Conservation (phyloP, 305 asterid genomes). For the Rubia tinctorum region DNA sequence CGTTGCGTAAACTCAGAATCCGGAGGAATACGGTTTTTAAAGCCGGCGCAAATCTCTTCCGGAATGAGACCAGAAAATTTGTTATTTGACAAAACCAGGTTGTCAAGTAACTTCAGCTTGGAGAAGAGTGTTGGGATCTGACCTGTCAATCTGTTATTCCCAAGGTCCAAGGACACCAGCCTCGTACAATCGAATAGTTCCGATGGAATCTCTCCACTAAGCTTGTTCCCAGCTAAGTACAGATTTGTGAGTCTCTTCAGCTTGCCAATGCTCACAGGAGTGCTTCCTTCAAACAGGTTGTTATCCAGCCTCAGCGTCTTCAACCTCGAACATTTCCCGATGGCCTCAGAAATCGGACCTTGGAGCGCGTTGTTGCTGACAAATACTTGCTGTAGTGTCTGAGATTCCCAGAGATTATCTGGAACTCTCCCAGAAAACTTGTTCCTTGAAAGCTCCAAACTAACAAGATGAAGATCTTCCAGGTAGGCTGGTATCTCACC, state of each 20-base stretch:
- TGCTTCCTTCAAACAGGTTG: conserved; percentile 54
- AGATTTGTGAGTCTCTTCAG: conserved; percentile 65
- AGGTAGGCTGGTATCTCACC: conserved; percentile 68
- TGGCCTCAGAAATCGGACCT: conserved; percentile 41
- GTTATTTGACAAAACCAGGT: conserved; percentile 68
- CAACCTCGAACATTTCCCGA: conserved; percentile 35
- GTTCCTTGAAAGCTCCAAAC: conserved; percentile 58
- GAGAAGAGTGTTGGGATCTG: conserved; percentile 50
- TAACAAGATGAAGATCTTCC: conserved; percentile 53
- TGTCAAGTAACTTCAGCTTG: conserved; percentile 53
- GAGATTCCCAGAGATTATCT: conserved; percentile 62
- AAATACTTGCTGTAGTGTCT: conserved; percentile 52
- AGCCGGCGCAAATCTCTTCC: conserved; percentile 68
- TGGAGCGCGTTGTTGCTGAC: conserved; percentile 45
- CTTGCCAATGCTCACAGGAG: conserved; percentile 55
- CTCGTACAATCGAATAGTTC: conserved; percentile 63
- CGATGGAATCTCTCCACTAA: conserved; percentile 53
- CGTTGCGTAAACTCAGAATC: conserved; percentile 81
- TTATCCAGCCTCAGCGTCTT: conserved; percentile 53
- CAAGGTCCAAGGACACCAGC: conserved; percentile 63
- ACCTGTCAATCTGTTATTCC: conserved; percentile 52
- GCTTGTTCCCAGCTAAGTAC: conserved; percentile 58
- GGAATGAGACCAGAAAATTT: conserved; percentile 62
- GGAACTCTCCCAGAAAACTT: conserved; percentile 55
- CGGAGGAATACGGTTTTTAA: conserved; percentile 57